Evolutionary conservation across 2,329 filamentous ascomycete genomes (phyloP).

Genomic region (Cladobotryum mycophilum): DNA sequence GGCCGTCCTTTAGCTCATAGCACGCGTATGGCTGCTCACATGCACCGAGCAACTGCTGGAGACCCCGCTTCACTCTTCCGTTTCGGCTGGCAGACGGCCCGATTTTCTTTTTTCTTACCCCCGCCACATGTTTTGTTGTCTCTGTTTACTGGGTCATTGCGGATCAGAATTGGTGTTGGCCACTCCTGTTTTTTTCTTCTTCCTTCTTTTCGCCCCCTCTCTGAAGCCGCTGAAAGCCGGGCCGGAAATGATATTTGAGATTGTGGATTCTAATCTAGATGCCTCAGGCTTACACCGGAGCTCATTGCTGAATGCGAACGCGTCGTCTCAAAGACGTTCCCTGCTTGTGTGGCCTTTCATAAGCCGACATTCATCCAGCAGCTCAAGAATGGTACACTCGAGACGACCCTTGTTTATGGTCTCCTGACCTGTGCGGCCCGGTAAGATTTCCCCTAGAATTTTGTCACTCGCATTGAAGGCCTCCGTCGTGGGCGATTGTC

Average conservation of each 20-base stretch:
- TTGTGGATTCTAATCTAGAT: slow-evolving; percentile 17
- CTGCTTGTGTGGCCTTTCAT: slow-evolving; percentile 57
- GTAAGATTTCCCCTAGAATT: slow-evolving; percentile 35
- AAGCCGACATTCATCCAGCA: slow-evolving; percentile 57
- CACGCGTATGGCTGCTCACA: neutral
- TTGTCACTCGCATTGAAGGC: too few species aligned
- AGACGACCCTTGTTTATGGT: slow-evolving; percentile 51
- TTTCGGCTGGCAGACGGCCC: slow-evolving; percentile 10
- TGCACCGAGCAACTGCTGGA: slow-evolving; percentile 7
- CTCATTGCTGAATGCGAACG: slow-evolving; percentile 54
- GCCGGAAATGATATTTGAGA: slow-evolving; percentile 9
- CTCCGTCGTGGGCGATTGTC: slow-evolving; percentile 6
- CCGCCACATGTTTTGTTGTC: neutral
- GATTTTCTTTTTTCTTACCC: neutral
- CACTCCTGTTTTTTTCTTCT: neutral
- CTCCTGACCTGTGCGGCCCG: slow-evolving; percentile 52
- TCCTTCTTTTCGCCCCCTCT: neutral
- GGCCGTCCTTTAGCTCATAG: slow-evolving; percentile 8
- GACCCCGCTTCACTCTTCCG: slow-evolving; percentile 1
- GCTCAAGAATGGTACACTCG: slow-evolving; percentile 50
- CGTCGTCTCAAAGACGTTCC: slow-evolving; percentile 54
- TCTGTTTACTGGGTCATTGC: too few species aligned
- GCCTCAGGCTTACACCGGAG: slow-evolving; percentile 46
- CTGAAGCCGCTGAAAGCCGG: slow-evolving; percentile 15
- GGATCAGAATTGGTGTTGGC: too few species aligned